Conservation (phyloP, 805 yeast genomes). For the Zygotorulaspora sp. region DNA sequence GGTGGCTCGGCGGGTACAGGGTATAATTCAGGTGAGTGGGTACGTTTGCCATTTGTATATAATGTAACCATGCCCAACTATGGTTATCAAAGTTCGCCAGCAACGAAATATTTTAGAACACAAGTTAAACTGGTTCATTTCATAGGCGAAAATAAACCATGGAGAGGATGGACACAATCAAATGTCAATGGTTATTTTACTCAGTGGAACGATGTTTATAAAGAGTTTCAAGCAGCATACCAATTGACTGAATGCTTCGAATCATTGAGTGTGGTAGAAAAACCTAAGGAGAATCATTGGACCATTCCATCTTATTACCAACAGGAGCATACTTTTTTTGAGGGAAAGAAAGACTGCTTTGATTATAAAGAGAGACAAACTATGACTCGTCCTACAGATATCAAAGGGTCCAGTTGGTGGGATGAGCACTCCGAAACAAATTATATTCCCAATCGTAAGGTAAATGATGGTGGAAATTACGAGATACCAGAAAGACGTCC, state of each 20-base stretch:
- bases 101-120: slow-evolving; percentile 48
- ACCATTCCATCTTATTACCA: neutral
- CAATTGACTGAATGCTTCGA: slow-evolving; percentile 10
- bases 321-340: too few species aligned
- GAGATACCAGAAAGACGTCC: too few species aligned
- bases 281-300: neutral
- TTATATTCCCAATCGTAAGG: too few species aligned
- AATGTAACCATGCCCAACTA: slow-evolving; percentile 71
- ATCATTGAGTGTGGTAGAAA: slow-evolving; percentile 6
- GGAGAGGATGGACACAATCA: slow-evolving; percentile 35
- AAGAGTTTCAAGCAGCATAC: slow-evolving; percentile 15
- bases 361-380: too few species aligned
- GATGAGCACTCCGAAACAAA: too few species aligned
- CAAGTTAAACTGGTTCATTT: slow-evolving; percentile 54
- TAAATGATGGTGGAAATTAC: too few species aligned
- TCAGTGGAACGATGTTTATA: slow-evolving; percentile 19
- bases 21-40: slow-evolving; percentile 45
- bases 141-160: slow-evolving; percentile 61
- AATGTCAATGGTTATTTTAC: slow-evolving; percentile 11
- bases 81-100: slow-evolving; percentile 71
- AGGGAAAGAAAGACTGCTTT: too few species aligned
- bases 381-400: too few species aligned
- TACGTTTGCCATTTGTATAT: slow-evolving; percentile 68
- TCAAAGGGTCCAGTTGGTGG: too few species aligned
- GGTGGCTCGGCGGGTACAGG: slow-evolving; percentile 5